These are phyloP conservation scores for Fusarium brachygibbosum DNA, from an alignment of 2,329 filamentous ascomycete species.

Conservation along the genomic window DNA sequence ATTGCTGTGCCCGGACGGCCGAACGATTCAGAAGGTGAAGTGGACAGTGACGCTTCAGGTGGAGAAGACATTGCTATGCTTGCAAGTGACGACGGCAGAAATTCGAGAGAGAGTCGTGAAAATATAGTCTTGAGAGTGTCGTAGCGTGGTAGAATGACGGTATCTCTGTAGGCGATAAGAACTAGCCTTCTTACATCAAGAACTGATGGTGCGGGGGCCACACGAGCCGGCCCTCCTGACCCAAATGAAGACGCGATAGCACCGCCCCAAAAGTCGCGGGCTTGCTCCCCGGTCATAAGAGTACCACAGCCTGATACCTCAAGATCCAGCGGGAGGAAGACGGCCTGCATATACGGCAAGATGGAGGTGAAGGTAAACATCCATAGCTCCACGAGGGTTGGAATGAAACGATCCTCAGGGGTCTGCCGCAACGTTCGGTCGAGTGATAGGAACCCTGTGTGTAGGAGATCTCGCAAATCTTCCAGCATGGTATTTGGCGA, in stretches of 20 bases:
- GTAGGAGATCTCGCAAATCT: conserved; percentile 79
- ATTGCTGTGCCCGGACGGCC: conserved; percentile 79
- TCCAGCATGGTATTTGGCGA: conserved; percentile 79
- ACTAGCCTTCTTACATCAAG: conserved; percentile 92
- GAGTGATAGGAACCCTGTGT: conserved; percentile 86
- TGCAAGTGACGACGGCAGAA: conserved; percentile 68
- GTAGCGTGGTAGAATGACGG: conserved; percentile 88
- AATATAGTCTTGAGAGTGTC: conserved; percentile 91
- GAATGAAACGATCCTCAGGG: conserved; percentile 89
- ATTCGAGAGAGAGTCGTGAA: conserved; percentile 88
- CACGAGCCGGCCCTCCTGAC: conserved; percentile 55
- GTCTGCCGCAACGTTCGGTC: conserved; percentile 85
- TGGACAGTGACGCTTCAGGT: conserved; percentile 63
- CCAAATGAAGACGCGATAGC: conserved; percentile 62
- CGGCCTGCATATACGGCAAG: conserved; percentile 92
- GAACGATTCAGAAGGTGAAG: conserved; percentile 65
- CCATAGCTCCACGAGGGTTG: conserved; percentile 93
- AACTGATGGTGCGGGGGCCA: conserved; percentile 65
- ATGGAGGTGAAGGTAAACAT: conserved; percentile 91
- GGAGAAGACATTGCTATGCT: conserved; percentile 68
- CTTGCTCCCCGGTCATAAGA: conserved; percentile 82
- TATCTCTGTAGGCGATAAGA: conserved; percentile 88
- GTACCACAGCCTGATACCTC: conserved; percentile 89
- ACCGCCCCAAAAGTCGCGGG: conserved; percentile 90
- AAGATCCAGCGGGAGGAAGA: conserved; percentile 91